Evolutionary conservation across 192 early-diverging fungal genomes (phyloP).

Genomic region (Entomortierella lignicola): DNA sequence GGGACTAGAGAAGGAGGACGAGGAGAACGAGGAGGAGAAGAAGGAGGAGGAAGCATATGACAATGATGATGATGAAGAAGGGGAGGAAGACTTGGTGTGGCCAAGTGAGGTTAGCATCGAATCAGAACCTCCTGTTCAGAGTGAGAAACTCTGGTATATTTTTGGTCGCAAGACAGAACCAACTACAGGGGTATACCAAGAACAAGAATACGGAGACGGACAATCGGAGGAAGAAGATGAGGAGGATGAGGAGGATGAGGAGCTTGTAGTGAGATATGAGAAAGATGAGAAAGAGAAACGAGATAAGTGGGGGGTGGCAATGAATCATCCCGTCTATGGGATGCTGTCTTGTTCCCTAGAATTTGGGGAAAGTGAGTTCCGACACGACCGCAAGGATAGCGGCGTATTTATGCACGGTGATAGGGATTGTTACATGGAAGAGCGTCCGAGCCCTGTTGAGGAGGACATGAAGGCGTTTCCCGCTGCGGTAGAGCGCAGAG

Average conservation of each 20-base stretch:
- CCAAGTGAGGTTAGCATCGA: slow-evolving; percentile 13
- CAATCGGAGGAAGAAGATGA: background rate
- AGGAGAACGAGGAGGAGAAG: background rate
- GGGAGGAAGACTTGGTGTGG: background rate
- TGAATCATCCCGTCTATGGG: slow-evolving; percentile 18
- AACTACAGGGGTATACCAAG: slow-evolving; percentile 1
- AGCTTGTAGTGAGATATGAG: too few species aligned
- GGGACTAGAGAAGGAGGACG: background rate
- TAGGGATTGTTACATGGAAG: background rate
- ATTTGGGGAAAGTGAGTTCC: background rate
- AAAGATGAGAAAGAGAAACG: background rate
- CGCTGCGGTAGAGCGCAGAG: background rate
- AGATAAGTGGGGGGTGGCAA: background rate
- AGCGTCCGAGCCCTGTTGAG: background rate
- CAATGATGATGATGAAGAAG: background rate
- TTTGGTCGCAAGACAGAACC: background rate
- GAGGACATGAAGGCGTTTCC: background rate
- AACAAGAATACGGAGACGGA: slow-evolving; percentile 2
- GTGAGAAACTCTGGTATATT: background rate
- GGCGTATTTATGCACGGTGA: slow-evolving; percentile 24
- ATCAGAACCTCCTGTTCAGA: slow-evolving; percentile 4
- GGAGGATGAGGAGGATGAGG: background rate
- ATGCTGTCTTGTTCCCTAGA: slow-evolving; percentile 1
- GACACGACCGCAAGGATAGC: slow-evolving; percentile 42
- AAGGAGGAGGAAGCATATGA: too few species aligned